Conservation (phyloP, 169 alveolate species). For the Plasmodium malariae region DNA sequence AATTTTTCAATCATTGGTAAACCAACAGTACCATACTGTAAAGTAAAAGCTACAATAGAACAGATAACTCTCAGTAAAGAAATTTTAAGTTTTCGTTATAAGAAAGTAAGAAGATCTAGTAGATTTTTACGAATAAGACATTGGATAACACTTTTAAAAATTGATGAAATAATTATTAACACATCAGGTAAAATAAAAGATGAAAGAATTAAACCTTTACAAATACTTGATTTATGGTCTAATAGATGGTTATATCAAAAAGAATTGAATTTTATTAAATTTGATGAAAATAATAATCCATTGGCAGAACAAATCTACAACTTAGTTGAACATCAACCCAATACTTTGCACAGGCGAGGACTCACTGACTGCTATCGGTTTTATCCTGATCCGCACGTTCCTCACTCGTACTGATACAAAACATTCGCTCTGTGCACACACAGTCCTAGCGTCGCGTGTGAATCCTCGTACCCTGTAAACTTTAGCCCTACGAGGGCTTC, state of each 20-base stretch:
- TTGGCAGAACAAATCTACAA: slow-evolving; percentile 77
- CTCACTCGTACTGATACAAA: slow-evolving; percentile 33
- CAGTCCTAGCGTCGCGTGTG: no score
- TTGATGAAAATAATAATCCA: slow-evolving; percentile 59
- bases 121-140: slow-evolving; percentile 89
- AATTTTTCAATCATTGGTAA: slow-evolving; percentile 92
- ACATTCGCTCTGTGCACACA: no score
- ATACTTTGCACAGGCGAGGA: slow-evolving; percentile 82
- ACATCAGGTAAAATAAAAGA: slow-evolving; percentile 35
- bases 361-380: slow-evolving; percentile 81
- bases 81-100: slow-evolving; percentile 87
- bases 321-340: slow-evolving; percentile 83
- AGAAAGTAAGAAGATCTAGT: slow-evolving; percentile 88
- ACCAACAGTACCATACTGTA: slow-evolving; percentile 92
- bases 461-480: no score
- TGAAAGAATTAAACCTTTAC: slow-evolving; percentile 78
- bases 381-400: slow-evolving; percentile 58
- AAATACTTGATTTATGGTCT: slow-evolving; percentile 90
- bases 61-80: slow-evolving; percentile 92
- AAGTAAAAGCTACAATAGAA: slow-evolving; percentile 89
- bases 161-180: slow-evolving; percentile 87
- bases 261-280: slow-evolving; percentile 84
- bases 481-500: no score
- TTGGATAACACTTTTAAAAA: slow-evolving; percentile 89
- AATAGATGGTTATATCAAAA: slow-evolving; percentile 90